Percentiles rank a stretch among this genome's conserved stretches.
phyloP scores from a whole-genome alignment of 148 eudicot species.

The Dysphania ambrosioides region DNA sequence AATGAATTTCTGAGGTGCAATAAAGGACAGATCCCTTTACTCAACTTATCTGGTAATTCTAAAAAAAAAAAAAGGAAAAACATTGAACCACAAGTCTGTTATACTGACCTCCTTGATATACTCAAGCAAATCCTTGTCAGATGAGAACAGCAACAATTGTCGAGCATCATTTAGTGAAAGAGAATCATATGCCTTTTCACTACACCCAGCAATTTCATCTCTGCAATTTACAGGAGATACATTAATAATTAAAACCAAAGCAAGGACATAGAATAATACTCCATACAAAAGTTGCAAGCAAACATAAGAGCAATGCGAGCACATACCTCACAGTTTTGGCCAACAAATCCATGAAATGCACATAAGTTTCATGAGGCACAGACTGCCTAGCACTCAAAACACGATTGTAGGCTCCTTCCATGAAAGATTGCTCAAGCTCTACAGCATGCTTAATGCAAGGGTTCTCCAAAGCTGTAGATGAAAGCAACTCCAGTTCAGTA shows the following conservation, averaged over 20 bases:
- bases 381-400: conserved; percentile 92
- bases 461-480: conserved; percentile 70
- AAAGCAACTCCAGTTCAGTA: conserved; percentile 85
- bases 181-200: conserved; percentile 93
- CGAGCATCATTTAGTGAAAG: conserved; percentile 76
- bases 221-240: conserved; percentile 36
- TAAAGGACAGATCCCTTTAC: not conserved
- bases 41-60: not conserved
- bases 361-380: conserved; percentile 90
- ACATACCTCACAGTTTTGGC: conserved; percentile 90
- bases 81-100: not conserved
- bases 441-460: conserved; percentile 92
- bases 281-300: not conserved
- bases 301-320: conserved; percentile 5
- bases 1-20: not conserved
- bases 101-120: conserved; percentile 69
- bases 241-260: conserved; percentile 1
- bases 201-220: conserved; percentile 96
- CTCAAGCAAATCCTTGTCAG: conserved; percentile 65
- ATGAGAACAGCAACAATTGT: conserved; percentile 65
- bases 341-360: conserved; percentile 87
- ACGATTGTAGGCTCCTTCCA: conserved; percentile 98
- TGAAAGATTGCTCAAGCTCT: conserved; percentile 91
- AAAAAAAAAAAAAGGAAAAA: not conserved
- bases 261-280: too few species aligned